Evolutionary conservation across 169 alveolate genomes (phyloP).

Genomic region (Besnoitia besnoiti): DNA sequence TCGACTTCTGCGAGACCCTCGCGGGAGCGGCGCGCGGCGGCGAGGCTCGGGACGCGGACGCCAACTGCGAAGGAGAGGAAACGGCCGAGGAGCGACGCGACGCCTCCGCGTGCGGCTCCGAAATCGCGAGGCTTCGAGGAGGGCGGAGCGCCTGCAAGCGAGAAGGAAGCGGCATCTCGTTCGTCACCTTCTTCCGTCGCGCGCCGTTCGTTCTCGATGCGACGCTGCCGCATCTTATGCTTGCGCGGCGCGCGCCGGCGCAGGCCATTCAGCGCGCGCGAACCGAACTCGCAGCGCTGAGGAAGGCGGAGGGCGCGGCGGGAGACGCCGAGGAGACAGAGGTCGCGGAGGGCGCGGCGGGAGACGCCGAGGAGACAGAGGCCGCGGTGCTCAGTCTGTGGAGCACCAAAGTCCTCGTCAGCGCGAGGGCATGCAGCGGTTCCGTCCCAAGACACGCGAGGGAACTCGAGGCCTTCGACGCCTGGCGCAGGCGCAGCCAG

Average conservation of each 20-base stretch:
- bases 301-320: neutral
- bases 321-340: slow-evolving; percentile 2
- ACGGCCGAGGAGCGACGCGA: neutral
- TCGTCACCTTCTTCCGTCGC: neutral
- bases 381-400: neutral
- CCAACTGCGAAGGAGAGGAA: neutral
- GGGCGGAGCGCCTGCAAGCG: neutral
- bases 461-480: neutral
- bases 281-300: neutral
- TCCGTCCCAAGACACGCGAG: neutral
- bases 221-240: neutral
- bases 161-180: neutral
- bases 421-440: neutral
- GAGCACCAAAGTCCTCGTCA: slow-evolving; percentile 26
- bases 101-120: neutral
- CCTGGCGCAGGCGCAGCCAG: neutral
- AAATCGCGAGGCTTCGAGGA: neutral
- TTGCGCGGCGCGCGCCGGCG: neutral
- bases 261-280: neutral
- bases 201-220: neutral
- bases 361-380: neutral
- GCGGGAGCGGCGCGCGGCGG: neutral
- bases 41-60: neutral
- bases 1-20: neutral
- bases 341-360: neutral